Evolutionary conservation across 176 grass and related monocot genomes (phyloP), one percentile per base, ranked within the genome.

Genomic region (Cocos nucifera): DNA sequence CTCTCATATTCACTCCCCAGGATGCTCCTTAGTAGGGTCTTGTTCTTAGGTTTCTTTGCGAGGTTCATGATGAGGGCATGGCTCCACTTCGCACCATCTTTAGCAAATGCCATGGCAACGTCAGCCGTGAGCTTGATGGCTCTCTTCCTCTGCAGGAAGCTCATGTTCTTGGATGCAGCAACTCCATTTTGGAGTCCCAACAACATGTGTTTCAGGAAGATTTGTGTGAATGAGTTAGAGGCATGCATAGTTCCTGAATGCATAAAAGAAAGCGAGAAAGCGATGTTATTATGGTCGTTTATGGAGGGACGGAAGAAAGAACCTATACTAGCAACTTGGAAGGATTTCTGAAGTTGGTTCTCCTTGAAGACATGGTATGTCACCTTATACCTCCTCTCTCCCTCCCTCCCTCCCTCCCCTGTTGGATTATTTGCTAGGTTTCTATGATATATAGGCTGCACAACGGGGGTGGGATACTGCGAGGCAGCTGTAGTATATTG

Each of bases 151-250:
- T 82, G 39, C 9, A 72, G 58, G 22, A 80, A 53, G 49, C 17
- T 80, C 65, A 69, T 85, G 69, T 35, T 26, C 18, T 23, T 4
- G 64, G 75, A 74, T 5, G 71, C 20, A 4, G 28, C 55, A 4
- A 28, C 55, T 0, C 59, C 58, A 15, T 15, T 39, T 4, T 74
- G 77, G 63, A 88, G 77, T 53, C 67, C 44, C n/a, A 62, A 50
- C 28, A 95, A 64, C 53, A 95, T 69, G 63, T 89, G 80, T 76
- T 62, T 72, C 64, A 89, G 65, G 30, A 92, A 20, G 3, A 56
- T 59, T 53, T 69, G 63, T 66, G 80, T 83, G 75, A 84, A 88
- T 3, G 64, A 54, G 65, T 18, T 76, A 2, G 54, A 58, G 57
- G 54, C 58, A 64, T 82, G 57, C 89, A 86, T 89, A 49, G 81